Evolutionary conservation across 2,329 filamentous ascomycete species (phyloP).

Genomic region (Daldinia sp.): DNA sequence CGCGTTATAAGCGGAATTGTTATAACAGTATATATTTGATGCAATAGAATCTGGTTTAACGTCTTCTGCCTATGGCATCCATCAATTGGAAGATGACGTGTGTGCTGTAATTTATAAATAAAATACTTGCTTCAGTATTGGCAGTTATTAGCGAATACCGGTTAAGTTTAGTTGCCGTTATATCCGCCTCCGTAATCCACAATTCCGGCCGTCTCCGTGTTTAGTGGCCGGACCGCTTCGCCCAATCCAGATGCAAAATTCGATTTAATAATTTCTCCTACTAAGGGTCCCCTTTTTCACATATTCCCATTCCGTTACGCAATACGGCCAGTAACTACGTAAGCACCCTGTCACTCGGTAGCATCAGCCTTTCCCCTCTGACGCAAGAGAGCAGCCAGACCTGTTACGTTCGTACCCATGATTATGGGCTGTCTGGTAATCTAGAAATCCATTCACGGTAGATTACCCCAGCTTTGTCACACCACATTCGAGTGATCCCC

Average conservation of each 20-base stretch:
- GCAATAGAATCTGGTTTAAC: slow-evolving; percentile 18
- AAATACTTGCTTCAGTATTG: not conserved
- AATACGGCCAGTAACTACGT: slow-evolving; percentile 23
- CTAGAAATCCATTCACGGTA: slow-evolving; percentile 1
- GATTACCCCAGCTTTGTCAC: slow-evolving; percentile 19
- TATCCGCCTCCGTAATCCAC: slow-evolving; percentile 18
- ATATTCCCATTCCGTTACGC: slow-evolving; percentile 14
- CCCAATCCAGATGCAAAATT: slow-evolving; percentile 7
- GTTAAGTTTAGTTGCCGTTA: slow-evolving; percentile 4
- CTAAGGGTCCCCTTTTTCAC: not conserved
- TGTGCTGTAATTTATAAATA: not conserved
- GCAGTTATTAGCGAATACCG: not conserved
- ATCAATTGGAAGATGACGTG: slow-evolving; percentile 15
- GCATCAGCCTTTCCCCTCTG: slow-evolving; percentile 10
- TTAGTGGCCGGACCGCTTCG: slow-evolving; percentile 2
- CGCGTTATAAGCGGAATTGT: no score
- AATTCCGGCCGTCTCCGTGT: slow-evolving; percentile 22
- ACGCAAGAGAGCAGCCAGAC: slow-evolving; percentile 21
- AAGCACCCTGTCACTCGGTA: slow-evolving; percentile 27
- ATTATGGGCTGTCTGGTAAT: not conserved
- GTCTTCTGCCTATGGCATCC: not conserved
- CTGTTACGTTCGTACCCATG: slow-evolving; percentile 11
- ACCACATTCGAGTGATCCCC: slow-evolving; percentile 26
- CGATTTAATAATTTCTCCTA: not conserved
- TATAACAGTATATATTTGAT: no score